These are phyloP conservation scores for Fusarium pseudoanthophilum DNA, from an alignment of 2,329 filamentous ascomycete species.

Conservation along the genomic window DNA sequence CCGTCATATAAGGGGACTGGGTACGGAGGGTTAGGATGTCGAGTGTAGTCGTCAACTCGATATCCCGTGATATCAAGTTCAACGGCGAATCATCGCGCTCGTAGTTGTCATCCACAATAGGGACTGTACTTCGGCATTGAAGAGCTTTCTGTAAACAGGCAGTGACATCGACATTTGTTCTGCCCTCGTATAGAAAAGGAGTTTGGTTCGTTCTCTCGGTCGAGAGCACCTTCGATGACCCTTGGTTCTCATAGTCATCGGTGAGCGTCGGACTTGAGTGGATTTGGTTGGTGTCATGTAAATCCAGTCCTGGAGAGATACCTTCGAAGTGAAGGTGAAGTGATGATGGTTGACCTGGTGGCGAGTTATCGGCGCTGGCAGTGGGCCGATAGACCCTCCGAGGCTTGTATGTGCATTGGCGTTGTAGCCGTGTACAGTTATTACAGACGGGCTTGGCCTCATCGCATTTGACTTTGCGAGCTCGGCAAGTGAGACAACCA, in stretches of 20 bases:
- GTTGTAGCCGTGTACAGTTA: neutral
- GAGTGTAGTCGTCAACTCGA: neutral
- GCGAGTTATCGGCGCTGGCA: neutral
- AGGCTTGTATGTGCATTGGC: neutral
- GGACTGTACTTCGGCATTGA: neutral
- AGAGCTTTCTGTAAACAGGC: neutral
- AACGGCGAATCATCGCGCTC: neutral
- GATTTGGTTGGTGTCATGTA: fast-evolving
- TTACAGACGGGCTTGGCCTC: neutral
- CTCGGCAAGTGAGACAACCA: neutral
- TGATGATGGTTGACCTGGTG: neutral
- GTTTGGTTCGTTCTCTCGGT: neutral
- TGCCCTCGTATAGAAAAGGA: neutral
- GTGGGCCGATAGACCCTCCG: neutral
- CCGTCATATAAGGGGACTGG: neutral
- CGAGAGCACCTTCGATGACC: fast-evolving
- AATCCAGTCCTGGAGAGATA: neutral
- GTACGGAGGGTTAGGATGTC: neutral
- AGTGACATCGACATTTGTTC: neutral
- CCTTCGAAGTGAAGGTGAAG: neutral
- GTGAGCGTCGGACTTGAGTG: neutral
- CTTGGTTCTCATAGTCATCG: neutral
- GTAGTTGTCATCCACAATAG: neutral
- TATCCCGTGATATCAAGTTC: neutral
- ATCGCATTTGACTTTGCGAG: conserved; percentile 1